Conservation (phyloP, 805 yeast genomes). For the Candida sanyiensis region DNA sequence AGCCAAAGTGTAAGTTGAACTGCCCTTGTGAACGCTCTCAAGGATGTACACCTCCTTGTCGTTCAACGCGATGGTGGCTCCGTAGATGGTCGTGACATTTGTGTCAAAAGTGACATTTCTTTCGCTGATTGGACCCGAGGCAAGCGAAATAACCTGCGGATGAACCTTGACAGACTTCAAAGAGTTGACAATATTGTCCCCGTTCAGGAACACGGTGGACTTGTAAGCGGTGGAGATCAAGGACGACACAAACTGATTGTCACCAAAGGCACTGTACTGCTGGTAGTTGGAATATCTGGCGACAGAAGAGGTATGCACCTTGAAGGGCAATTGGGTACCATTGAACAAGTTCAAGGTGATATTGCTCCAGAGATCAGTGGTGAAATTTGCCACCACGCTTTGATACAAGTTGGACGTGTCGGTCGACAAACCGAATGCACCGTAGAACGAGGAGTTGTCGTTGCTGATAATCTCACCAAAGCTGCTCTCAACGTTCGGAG, state of each 20-base stretch:
- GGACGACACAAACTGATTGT: conserved; percentile 28
- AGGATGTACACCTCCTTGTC: conserved; percentile 18
- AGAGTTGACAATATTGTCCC: conserved; percentile 8
- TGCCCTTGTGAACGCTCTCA: conserved; percentile 37
- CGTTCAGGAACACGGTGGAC: conserved; percentile 15
- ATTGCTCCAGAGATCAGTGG: conserved; percentile 14
- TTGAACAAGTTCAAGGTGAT: conserved; percentile 17
- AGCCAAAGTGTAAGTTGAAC: conserved; percentile 37
- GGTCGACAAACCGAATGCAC: conserved; percentile 9
- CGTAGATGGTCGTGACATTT: conserved; percentile 20
- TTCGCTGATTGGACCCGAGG: conserved; percentile 12
- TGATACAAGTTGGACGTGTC: conserved; percentile 20
- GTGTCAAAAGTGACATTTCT: conserved; percentile 16
- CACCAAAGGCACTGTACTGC: conserved; percentile 34
- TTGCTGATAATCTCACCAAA: conserved; percentile 32
- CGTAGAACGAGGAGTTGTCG: conserved; percentile 23
- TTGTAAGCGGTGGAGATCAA: conserved; percentile 14
- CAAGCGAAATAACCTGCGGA: conserved; percentile 15
- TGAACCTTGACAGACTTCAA: conserved; percentile 15
- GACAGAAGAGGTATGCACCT: conserved; percentile 17
- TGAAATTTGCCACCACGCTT: conserved; percentile 16
- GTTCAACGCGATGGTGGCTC: conserved; percentile 14
- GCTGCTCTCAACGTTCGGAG: conserved; percentile 32
- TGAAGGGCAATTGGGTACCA: conserved; percentile 21
- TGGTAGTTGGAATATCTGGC: conserved; percentile 36